Percentiles rank a stretch among this genome's conserved stretches.
These are phyloP conservation scores for Sphaceloma murrayae DNA, from an alignment of 2,329 filamentous ascomycete species.

Conservation along the genomic window DNA sequence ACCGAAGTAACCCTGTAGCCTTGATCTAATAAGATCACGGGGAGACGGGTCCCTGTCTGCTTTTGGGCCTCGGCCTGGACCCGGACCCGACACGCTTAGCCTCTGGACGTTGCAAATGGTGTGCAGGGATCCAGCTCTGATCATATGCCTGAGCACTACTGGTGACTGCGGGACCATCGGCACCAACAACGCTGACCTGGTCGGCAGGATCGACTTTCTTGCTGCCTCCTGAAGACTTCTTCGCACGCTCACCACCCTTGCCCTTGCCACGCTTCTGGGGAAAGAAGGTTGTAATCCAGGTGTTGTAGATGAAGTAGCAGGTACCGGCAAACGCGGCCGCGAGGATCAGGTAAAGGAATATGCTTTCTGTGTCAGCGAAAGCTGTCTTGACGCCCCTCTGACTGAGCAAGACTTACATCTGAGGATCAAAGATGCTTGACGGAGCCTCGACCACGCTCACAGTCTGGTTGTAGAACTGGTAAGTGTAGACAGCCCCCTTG, in stretches of 20 bases:
- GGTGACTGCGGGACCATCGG: constrained; percentile 60
- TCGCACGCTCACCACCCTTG: constrained; percentile 56
- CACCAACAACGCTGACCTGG: constrained; percentile 54
- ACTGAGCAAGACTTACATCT: constrained; percentile 58
- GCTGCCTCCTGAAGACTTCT: constrained; percentile 49
- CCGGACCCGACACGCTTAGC: constrained; percentile 51
- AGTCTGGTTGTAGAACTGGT: constrained; percentile 70
- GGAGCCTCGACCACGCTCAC: constrained; percentile 84
- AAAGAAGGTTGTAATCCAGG: constrained; percentile 93
- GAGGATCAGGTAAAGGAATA: constrained; percentile 96
- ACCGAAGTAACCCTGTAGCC: too few relatives aligned
- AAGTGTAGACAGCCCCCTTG: constrained; percentile 61
- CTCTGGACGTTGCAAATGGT: constrained; percentile 79
- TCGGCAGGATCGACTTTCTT: constrained; percentile 58
- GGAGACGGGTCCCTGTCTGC: constrained; percentile 22
- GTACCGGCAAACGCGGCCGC: constrained; percentile 66
- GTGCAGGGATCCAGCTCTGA: constrained; percentile 84
- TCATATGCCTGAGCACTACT: constrained; percentile 69
- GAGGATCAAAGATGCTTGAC: constrained; percentile 84
- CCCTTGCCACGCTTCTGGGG: constrained; percentile 61
- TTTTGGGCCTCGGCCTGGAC: constrained; percentile 32
- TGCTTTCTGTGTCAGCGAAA: constrained; percentile 43
- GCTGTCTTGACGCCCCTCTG: not conserved
- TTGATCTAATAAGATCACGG: not conserved
- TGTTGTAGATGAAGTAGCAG: constrained; percentile 95